phyloP scores from a whole-genome alignment of 176 grass and related monocot genomes.

The Lolium perenne region DNA sequence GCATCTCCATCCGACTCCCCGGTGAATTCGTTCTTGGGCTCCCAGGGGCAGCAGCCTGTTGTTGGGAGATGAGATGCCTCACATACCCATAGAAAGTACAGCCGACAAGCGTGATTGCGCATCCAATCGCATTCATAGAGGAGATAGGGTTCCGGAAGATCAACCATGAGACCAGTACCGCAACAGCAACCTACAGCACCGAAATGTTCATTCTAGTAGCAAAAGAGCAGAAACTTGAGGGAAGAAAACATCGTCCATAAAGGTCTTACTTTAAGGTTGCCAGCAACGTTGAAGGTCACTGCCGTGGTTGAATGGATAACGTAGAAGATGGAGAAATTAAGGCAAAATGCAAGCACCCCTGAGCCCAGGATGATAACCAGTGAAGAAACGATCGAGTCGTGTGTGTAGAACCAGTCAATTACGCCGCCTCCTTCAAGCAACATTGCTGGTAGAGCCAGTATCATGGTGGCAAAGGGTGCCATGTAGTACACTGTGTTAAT shows the following conservation, averaged over 20 bases:
- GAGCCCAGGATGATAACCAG: conserved; percentile 54
- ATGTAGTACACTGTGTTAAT: conserved; percentile 94
- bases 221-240: neutral
- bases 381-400: neutral
- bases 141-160: conserved; percentile 94
- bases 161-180: conserved; percentile 76
- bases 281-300: conserved; percentile 91
- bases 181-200: conserved; percentile 73
- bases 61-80: neutral
- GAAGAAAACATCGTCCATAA: neutral
- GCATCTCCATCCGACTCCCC: conserved; percentile 43
- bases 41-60: conserved; percentile 34
- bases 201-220: neutral
- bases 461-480: conserved; percentile 76
- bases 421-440: neutral
- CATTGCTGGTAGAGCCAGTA: conserved; percentile 51
- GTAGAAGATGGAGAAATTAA: conserved; percentile 95
- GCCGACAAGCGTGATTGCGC: conserved; percentile 66
- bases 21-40: conserved; percentile 51
- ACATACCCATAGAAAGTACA: conserved; percentile 78
- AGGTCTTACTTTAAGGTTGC: conserved; percentile 81
- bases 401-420: neutral
- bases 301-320: conserved; percentile 94
- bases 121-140: conserved; percentile 76
- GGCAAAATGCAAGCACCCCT: conserved; percentile 83